Base-by-base conservation (phyloP, 495 filamentous ascomycete genomes). In the Trichodelitschia bisporula region DNA sequence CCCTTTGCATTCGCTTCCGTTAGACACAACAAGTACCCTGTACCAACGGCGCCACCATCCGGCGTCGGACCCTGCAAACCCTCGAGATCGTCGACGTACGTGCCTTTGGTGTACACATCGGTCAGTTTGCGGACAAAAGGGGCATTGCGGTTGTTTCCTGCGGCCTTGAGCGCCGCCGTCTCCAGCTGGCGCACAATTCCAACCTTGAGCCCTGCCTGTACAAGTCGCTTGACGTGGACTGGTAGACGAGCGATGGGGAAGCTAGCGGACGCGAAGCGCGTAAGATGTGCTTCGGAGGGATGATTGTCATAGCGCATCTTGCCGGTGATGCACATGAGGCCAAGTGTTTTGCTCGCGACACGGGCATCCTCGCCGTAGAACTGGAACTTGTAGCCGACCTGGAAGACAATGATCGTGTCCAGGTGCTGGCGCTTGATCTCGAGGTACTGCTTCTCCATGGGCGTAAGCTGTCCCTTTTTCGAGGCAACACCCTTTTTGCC, bases 351-450 rank as follows among this genome's bases (percentile, higher is more conserved):
- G 4, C 82, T 74, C 11, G 86, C 89, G 33, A 69, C 63, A 33
- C 80, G 64, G 4, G 86, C 86, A 57, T 99, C 86, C 43, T 93
- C 84, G n/a, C 89, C 86, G 42, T 90, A 91, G 56, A 99, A 92
- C 25, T 72, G 66, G 55, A 86, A 99, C 48, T 99, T 99, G 48
- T 99, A 99, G 17, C 86, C 86, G 3, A 99, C 86, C 43, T 99
- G 82, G 13, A 93, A 66, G 2, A 92, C 67, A 23, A 99, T 51
- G 5, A 95, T 34, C 0, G 83, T 84, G 41, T 92, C 83, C 58
- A 80, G 71, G 46, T 95, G 64, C 38, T 83, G 77, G 32, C 68
- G 61, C 54, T 97, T 97, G 41, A 97, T 90, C 13, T 92, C 79
- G 10, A 97, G 59, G 20, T 89, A 68, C 40, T 95, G 86, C 28